phyloP scores from a whole-genome alignment of 768 basidiomycete genomes.

The Collybia mongolica region DNA sequence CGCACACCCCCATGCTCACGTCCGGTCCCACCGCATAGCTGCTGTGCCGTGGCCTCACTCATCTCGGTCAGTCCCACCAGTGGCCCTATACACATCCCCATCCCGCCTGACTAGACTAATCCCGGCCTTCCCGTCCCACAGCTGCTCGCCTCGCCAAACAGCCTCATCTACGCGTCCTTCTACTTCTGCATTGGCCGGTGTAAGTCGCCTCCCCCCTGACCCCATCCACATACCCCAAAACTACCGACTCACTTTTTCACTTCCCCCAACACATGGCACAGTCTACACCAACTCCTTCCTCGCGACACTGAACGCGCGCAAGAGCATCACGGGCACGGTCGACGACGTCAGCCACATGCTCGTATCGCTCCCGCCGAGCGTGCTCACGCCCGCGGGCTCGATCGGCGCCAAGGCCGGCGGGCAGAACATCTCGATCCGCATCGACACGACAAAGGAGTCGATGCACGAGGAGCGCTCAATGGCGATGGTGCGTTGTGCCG shows the following conservation, averaged over 20 bases:
- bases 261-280: neutral
- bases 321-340: slow-evolving; percentile 6
- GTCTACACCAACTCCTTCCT: slow-evolving; percentile 29
- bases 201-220: slow-evolving; percentile 10
- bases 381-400: slow-evolving; percentile 1
- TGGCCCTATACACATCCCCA: neutral
- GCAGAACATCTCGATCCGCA: slow-evolving; percentile 6
- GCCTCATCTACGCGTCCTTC: slow-evolving; percentile 28
- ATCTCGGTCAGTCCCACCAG: slow-evolving; percentile 8
- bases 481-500: neutral
- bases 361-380: slow-evolving; percentile 9
- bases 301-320: slow-evolving; percentile 19
- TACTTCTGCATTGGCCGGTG: slow-evolving; percentile 33
- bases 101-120: neutral
- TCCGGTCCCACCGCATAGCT: neutral
- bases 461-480: neutral
- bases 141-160: slow-evolving; percentile 22
- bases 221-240: too few species aligned
- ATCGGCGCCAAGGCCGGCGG: neutral
- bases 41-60: slow-evolving; percentile 6
- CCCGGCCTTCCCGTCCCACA: slow-evolving; percentile 1
- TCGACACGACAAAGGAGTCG: slow-evolving; percentile 10
- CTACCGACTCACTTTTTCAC: too few species aligned
- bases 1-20: neutral
- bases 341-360: slow-evolving; percentile 14